Base-by-base conservation (phyloP, 371 early-diverging fungal genomes). In the Mucor circinelloides region DNA sequence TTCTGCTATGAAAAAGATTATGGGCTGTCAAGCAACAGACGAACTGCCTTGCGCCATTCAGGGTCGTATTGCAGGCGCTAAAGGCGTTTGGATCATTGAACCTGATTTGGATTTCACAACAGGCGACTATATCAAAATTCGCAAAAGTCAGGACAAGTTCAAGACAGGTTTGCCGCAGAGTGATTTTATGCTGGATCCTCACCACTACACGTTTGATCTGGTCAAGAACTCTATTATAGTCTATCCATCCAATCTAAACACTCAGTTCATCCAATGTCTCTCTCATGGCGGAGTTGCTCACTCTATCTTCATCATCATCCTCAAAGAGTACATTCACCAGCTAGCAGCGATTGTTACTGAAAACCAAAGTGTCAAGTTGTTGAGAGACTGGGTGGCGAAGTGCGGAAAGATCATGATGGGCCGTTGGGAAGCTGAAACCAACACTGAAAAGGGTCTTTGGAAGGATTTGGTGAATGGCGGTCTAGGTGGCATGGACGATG, bases 11-110 rank as follows among this genome's bases (percentile, higher is more conserved):
- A 71, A 72, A 28, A 58, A 70, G 48, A 71, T 84, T 12, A 76
- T 82, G 70, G 74, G 75, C 2, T 68, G 70, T 30, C 71, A 81
- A 42, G 68, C 67, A 15, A 56, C 62, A 6, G 75, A 79, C 27
- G 72, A 74, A 48, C 57, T 82, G 2, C 85, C 85, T 2, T 79
- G 79, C 59, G 83, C 81, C 23, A 69, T 84, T 9, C 85, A 84
- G 58, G 85, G 81, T 0, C 79, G 85, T 64, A 84, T 84, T 62
- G 85, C 78, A 12, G 83, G 83, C 28, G 78, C 85, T 5, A 84
- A 84, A 55, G 85, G 85, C 6, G 59, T 84, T 13, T 84, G 85
- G 85, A 73, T 79, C 9, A 63, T 84, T 0, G 59, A 74, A 8
- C 83, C 79, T 7, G 64, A 70, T 25, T 15, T 78, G 5, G 79